Base-by-base conservation (phyloP, 2,329 filamentous ascomycete genomes). In the Celoporthe dispersa region DNA sequence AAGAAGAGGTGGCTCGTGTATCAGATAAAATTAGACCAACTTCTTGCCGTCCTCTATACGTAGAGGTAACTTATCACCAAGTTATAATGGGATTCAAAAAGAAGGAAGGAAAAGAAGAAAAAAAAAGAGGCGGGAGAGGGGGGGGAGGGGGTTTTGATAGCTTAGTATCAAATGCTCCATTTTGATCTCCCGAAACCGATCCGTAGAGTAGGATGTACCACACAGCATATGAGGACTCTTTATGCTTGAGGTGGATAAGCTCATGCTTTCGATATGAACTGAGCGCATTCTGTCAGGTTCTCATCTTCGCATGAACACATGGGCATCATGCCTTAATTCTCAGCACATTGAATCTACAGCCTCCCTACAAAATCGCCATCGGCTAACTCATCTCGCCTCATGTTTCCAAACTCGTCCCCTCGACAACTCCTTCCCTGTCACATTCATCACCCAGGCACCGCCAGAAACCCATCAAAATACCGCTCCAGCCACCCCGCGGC, bases 381-480 rank as follows among this genome's bases (percentile, higher is more conserved):
- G n/a, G n/a, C n/a, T n/a, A n/a, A n/a, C n/a, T 12, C 37, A 39
- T 39, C 37, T 11, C 37, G 8, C 12, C 37, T 39, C 8, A 39
- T n/a, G n/a, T n/a, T n/a, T n/a, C n/a, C n/a, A n/a, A n/a, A n/a
- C 39, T 41, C 12, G 39, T 41, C 11, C 39, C 11, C 39, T 14
- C 39, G 2, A 41, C 12, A n/a, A n/a, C 5, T 44, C 19, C 44
- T 6, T 48, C n/a, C 19, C 19, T n/a, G 9, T n/a, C 6, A 19
- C 19, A 22, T n/a, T 22, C 19, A 70, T n/a, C 57, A 57, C 28
- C 55, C 60, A 5, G 85, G 85, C 57, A 87, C 76, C 75, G 86
- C 81, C 78, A 88, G 79, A 75, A 88, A 88, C n/a, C 84, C 83
- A 44, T 80, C 80, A 73, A 87, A 88, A 74, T 88, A 88, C 8